phyloP scores from a whole-genome alignment of 2,329 filamentous ascomycete species.

The Sclerotinia subarctica region DNA sequence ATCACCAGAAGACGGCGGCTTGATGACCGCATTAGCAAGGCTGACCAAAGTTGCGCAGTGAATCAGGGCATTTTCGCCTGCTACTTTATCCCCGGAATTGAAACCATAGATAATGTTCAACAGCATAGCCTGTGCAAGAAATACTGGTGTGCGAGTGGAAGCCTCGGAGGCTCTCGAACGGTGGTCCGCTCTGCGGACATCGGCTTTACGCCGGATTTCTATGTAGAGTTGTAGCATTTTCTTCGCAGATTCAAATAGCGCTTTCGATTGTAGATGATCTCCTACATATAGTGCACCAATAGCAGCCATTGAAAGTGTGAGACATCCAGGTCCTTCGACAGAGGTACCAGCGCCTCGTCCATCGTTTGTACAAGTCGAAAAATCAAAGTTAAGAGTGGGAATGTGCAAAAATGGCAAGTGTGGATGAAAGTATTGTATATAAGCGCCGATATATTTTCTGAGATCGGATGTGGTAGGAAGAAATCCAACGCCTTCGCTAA shows the following conservation, averaged over 20 bases:
- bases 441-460: slow-evolving; percentile 85
- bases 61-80: slow-evolving; percentile 86
- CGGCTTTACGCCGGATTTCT: slow-evolving; percentile 83
- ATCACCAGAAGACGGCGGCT: slow-evolving; percentile 40
- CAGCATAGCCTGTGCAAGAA: slow-evolving; percentile 96
- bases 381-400: slow-evolving; percentile 86
- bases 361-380: slow-evolving; percentile 64
- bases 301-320: slow-evolving; percentile 85
- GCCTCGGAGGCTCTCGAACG: slow-evolving; percentile 54
- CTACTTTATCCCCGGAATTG: slow-evolving; percentile 87
- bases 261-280: slow-evolving; percentile 73
- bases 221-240: slow-evolving; percentile 93
- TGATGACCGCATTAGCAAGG: slow-evolving; percentile 78
- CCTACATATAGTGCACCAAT: slow-evolving; percentile 81
- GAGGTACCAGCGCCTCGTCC: slow-evolving; percentile 56
- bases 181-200: slow-evolving; percentile 64
- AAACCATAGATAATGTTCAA: slow-evolving; percentile 95
- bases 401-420: slow-evolving; percentile 94
- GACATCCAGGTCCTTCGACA: slow-evolving; percentile 77
- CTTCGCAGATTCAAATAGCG: slow-evolving; percentile 89
- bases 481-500: slow-evolving; percentile 50
- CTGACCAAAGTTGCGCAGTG: slow-evolving; percentile 90
- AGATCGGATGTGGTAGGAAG: slow-evolving; percentile 82
- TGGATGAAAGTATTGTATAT: slow-evolving; percentile 89
- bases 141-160: slow-evolving; percentile 75